A percentile compares a stretch with the other conserved stretches of the same genome.
Evolutionary conservation across 805 yeast species (phyloP).

Genomic region (Dipodascus geniculatus): DNA sequence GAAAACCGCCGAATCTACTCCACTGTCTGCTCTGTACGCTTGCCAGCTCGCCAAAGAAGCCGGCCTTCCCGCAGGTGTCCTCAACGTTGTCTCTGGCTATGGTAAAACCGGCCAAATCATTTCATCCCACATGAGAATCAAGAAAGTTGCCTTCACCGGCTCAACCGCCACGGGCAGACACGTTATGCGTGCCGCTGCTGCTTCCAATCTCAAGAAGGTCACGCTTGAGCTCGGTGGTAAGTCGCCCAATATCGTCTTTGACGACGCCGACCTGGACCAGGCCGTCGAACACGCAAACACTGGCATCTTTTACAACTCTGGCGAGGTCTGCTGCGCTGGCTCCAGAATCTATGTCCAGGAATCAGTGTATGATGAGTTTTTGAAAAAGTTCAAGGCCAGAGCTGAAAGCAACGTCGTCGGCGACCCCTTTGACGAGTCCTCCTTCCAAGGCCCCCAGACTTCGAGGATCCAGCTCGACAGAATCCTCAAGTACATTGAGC

Average conservation of each 20-base stretch:
- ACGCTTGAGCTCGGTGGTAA: constrained; percentile 95
- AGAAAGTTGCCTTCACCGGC: constrained; percentile 90
- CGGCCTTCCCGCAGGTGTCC: constrained; percentile 71
- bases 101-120: constrained; percentile 63
- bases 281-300: constrained; percentile 63
- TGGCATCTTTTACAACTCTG: constrained; percentile 88
- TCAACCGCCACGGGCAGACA: constrained; percentile 81
- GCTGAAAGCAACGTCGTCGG: constrained; percentile 44
- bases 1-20: constrained; percentile 70
- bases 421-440: constrained; percentile 63
- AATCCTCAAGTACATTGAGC: constrained; percentile 60
- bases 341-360: constrained; percentile 86
- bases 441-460: constrained; percentile 86
- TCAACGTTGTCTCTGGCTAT: constrained; percentile 58
- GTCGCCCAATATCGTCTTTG: constrained; percentile 81
- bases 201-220: constrained; percentile 67
- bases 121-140: constrained; percentile 51
- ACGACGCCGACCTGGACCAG: constrained; percentile 69
- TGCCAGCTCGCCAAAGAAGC: constrained; percentile 48
- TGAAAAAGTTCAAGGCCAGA: constrained; percentile 42
- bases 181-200: constrained; percentile 67
- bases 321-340: constrained; percentile 94
- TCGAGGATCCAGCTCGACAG: constrained; percentile 65
- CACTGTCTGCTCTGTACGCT: constrained; percentile 52
- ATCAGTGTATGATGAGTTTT: constrained; percentile 62